These are phyloP conservation scores for Alternaria alternata DNA, from an alignment of 2,329 filamentous ascomycete genomes.

Conservation along the genomic window DNA sequence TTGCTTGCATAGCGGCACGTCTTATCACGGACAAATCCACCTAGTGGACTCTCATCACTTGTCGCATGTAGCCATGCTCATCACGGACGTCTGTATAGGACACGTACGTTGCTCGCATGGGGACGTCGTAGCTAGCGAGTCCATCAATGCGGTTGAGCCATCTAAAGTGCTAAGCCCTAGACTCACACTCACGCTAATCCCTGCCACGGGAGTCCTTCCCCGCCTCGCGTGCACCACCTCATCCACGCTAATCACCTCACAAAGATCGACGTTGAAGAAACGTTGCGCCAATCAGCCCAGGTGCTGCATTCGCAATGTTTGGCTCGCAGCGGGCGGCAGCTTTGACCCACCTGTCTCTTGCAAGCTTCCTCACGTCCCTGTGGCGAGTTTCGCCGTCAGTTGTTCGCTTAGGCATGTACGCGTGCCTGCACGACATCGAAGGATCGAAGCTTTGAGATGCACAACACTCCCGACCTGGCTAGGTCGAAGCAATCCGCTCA, in stretches of 20 bases:
- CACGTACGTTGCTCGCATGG: slow-evolving; percentile 7
- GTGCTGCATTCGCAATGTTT: slow-evolving; percentile 18
- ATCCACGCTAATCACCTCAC: slow-evolving; percentile 17
- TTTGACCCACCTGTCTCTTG: slow-evolving; percentile 10
- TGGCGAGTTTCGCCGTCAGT: slow-evolving; percentile 7
- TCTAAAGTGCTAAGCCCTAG: slow-evolving; percentile 19
- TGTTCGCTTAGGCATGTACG: slow-evolving; percentile 27
- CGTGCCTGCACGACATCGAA: slow-evolving; percentile 19
- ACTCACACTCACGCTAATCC: slow-evolving; percentile 10
- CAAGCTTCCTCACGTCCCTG: slow-evolving; percentile 9
- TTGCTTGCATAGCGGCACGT: slow-evolving; percentile 3
- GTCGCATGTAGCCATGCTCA: slow-evolving; percentile 10
- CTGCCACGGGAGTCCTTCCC: slow-evolving; percentile 26
- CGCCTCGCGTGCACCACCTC: slow-evolving; percentile 19
- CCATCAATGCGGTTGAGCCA: slow-evolving; percentile 20
- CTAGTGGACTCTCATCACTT: slow-evolving; percentile 6
- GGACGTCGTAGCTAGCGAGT: slow-evolving; percentile 16
- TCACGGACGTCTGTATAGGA: slow-evolving; percentile 7
- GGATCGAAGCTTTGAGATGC: slow-evolving; percentile 16
- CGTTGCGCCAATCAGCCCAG: slow-evolving; percentile 23
- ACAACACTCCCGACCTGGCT: slow-evolving; percentile 11
- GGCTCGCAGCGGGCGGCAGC: slow-evolving; percentile 16
- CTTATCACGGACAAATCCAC: slow-evolving; percentile 5
- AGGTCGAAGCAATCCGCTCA: slow-evolving; percentile 8
- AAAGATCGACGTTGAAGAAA: slow-evolving; percentile 23